A percentile compares a stretch with the other conserved stretches of the same genome.
Evolutionary conservation across 2,329 filamentous ascomycete species (phyloP).

Genomic region (Fusarium sp.): DNA sequence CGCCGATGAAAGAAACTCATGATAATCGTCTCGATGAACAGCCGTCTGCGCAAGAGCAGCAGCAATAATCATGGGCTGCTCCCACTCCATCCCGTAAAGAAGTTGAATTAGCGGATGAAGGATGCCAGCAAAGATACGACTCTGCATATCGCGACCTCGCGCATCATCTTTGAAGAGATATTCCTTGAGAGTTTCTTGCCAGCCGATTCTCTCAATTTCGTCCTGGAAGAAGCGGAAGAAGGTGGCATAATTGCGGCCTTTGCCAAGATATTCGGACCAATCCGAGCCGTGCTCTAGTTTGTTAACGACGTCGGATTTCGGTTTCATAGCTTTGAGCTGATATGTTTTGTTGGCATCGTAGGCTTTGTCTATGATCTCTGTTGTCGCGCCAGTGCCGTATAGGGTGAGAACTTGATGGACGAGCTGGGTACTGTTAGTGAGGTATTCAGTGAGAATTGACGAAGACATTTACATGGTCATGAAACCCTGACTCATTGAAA

Average conservation of each 20-base stretch:
- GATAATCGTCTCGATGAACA: constrained; percentile 71
- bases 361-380: constrained; percentile 67
- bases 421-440: constrained; percentile 57
- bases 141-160: constrained; percentile 74
- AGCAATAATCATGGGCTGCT: constrained; percentile 83
- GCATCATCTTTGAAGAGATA: constrained; percentile 76
- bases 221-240: constrained; percentile 81
- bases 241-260: constrained; percentile 72
- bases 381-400: constrained; percentile 77
- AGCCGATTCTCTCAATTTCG: constrained; percentile 73
- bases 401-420: constrained; percentile 80
- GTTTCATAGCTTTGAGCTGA: constrained; percentile 66
- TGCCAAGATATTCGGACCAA: constrained; percentile 69
- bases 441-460: not conserved
- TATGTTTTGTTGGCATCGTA: constrained; percentile 75
- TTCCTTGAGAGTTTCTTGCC: constrained; percentile 70
- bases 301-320: constrained; percentile 62
- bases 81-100: constrained; percentile 85
- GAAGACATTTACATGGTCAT: constrained; percentile 74
- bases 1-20: constrained; percentile 67
- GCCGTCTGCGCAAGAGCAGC: constrained; percentile 82
- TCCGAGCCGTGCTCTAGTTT: constrained; percentile 66
- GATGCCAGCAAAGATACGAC: constrained; percentile 72
- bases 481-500: constrained; percentile 80
- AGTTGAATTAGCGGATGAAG: constrained; percentile 79